Base-by-base conservation (phyloP, 2,329 filamentous ascomycete species). In the Blastomyces parvus region DNA sequence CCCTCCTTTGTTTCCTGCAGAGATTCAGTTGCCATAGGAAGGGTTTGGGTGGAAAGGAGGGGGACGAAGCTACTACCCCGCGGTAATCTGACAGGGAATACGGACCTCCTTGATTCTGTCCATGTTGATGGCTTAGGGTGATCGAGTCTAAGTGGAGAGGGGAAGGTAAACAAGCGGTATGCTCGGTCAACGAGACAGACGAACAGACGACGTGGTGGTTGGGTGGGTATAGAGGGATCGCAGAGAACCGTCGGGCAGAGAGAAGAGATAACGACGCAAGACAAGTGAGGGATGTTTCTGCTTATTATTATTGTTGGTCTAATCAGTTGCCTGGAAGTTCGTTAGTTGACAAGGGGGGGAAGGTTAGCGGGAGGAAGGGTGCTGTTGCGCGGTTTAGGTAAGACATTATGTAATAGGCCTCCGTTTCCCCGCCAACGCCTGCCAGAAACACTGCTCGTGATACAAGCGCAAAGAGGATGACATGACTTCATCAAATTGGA, bases 41-140 rank as follows among this genome's bases (percentile, higher is more conserved):
- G 42, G 64, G 30, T 36, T 63, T 40, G 46, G 55, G 61, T 61
- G 65, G 66, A 65, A 64, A 67, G 66, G 62, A 64, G 67, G 66
- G 61, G 64, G 67, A 71, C n/a, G 46, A 67, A 30, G 30, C 30
- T 74, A 70, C 73, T 77, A 77, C 75, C 75, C 75, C 75, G 73
- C 75, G 70, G 71, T 70, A 64, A 70, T 69, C 72, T 72, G 70
- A 66, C 63, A 60, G 63, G 61, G 61, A 61, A 71, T 69, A 83
- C 88, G 83, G 79, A 92, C 89, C 84, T 91, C 88, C 87, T 90
- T 92, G 79, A 94, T 92, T 80, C 88, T 88, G 79, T 94, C 90
- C 90, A 93, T 93, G 74, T 74, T 83, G 76, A 71, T 65, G 64
- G 64, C 6, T 53, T 64, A 69, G 70, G 72, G 70, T 67, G 65